These are phyloP conservation scores for Madurella mycetomatis DNA, from an alignment of 2,329 filamentous ascomycete genomes.

Conservation along the genomic window DNA sequence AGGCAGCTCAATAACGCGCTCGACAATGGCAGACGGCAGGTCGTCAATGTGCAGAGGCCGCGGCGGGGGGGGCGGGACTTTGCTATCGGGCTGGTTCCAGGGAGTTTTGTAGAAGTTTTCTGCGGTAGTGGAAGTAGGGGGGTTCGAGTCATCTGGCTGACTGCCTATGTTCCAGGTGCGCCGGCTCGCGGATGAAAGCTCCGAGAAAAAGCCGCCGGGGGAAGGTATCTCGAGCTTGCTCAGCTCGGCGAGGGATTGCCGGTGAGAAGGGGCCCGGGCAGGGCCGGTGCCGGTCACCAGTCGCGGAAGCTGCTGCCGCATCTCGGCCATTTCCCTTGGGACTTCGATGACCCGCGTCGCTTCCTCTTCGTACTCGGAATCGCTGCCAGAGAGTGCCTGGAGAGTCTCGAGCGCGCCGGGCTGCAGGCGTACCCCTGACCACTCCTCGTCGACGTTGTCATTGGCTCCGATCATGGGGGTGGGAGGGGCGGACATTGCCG, in stretches of 20 bases:
- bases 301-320: conserved; percentile 48
- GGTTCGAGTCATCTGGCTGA: conserved; percentile 49
- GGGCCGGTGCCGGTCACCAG: conserved; percentile 40
- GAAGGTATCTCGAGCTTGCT: conserved; percentile 85
- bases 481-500: conserved; percentile 74
- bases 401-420: conserved; percentile 76
- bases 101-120: conserved; percentile 87
- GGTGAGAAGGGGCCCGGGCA: conserved; percentile 43
- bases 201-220: conserved; percentile 86
- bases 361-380: conserved; percentile 57
- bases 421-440: conserved; percentile 71
- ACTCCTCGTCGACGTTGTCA: conserved; percentile 56
- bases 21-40: conserved; percentile 46
- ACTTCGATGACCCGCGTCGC: conserved; percentile 52
- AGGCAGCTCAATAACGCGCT: conserved; percentile 62
- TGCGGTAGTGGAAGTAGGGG: conserved; percentile 83
- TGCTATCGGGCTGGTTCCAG: conserved; percentile 52
- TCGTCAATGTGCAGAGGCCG: conserved; percentile 35
- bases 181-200: conserved; percentile 68
- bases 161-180: conserved; percentile 71
- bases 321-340: conserved; percentile 44
- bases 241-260: conserved; percentile 63
- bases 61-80: conserved; percentile 32
- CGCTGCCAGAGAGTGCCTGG: conserved; percentile 62
- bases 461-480: conserved; percentile 68